Base-by-base conservation (phyloP, 73 alveolate species). In the Urostyla sp. region DNA sequence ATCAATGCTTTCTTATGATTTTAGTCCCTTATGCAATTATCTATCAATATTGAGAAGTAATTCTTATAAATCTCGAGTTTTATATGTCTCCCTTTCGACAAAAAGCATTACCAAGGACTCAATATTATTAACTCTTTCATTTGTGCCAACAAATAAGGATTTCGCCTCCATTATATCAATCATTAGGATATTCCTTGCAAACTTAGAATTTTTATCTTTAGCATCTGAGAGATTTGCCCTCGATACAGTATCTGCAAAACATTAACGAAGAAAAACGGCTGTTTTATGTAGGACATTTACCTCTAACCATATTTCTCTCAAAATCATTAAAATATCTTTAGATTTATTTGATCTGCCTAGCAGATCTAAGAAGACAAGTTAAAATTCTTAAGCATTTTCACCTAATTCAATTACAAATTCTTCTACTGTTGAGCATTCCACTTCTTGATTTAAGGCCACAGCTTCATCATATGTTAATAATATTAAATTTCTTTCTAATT, bases 261-360 rank as follows among this genome's bases (percentile, higher is more conserved):
- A 83, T 35, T 84, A 76, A 32, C 87, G 40, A 1, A 84, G 24
- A 44, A 51, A 84, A 24, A 75, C 84, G 5, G 82, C 92, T 6
- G 81, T 75, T 76, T 84, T 83, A 20, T 82, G 75, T 10, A 84
- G 88, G 36, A 75, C 88, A 58, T 59, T 84, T 16, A 83, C 81
- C 44, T 84, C 92, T 34, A 84, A 53, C 86, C 87, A 84, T 34
- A 84, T 30, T 23, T 84, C 92, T 49, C 92, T 55, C 10, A 84
- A 49, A 0, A 58, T 35, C 49, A 75, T 48, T 21, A 83, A 56
- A 48, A 83, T 34, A 23, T 72, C 67, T 16, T 72, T 61, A 23
- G 92, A 77, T 30, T 67, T 58, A 5, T 66, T 49, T 11, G 57
- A 21, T 35, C 31, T 75, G 21, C 75, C 85, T 0, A 83, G 31